Conservation (phyloP, 1,284 basidiomycete species). For the Ganoderma sp. region DNA sequence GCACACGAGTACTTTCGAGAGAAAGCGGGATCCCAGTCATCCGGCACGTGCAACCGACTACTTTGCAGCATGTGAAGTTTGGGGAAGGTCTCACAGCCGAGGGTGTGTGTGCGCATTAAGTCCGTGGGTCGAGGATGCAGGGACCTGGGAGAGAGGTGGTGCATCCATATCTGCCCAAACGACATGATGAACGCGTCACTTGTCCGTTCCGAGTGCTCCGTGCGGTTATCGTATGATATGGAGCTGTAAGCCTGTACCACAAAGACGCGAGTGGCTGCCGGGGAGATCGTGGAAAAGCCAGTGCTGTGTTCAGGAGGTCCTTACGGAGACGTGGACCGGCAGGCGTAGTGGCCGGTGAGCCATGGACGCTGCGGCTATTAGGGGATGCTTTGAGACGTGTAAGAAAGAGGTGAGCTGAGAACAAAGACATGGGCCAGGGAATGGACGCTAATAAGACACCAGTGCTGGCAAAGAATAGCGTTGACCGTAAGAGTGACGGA, state of each 20-base stretch:
- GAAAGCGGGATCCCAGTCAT: constrained; percentile 4
- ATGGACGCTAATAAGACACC: constrained; percentile 5
- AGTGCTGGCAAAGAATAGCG: neutral
- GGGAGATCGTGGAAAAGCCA: neutral
- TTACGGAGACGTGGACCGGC: constrained; percentile 1
- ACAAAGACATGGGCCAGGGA: neutral
- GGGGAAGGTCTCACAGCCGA: constrained; percentile 22
- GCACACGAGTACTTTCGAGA: neutral
- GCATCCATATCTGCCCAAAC: constrained; percentile 6
- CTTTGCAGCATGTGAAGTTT: constrained; percentile 17
- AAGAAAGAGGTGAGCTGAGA: neutral
- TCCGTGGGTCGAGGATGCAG: neutral
- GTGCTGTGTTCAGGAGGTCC: neutral
- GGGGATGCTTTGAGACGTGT: neutral
- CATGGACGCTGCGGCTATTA: neutral
- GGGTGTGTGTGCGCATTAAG: constrained; percentile 6
- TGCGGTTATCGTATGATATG: neutral
- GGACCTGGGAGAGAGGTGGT: neutral
- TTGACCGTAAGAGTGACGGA: neutral
- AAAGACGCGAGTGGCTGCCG: constrained; percentile 3
- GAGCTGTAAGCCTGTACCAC: constrained; percentile 3
- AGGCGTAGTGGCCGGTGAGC: neutral
- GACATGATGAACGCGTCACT: constrained; percentile 1
- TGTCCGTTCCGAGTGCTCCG: constrained; percentile 7
- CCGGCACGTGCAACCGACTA: constrained; percentile 8